Percentiles rank a stretch among this genome's conserved stretches.
phyloP scores from a whole-genome alignment of 176 grass and related monocot genomes.

The Saccharum officinarum region DNA sequence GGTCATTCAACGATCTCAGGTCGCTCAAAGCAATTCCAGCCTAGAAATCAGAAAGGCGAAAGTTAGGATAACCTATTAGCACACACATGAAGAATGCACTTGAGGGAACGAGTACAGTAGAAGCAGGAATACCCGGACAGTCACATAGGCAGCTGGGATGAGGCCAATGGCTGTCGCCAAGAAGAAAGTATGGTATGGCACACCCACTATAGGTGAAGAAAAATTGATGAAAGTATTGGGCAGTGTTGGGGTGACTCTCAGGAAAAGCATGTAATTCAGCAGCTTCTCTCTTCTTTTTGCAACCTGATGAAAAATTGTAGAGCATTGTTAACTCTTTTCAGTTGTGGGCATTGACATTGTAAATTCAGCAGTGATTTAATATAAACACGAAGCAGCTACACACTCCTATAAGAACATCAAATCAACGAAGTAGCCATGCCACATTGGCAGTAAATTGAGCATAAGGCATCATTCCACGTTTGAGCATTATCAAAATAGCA shows the following conservation, averaged over 20 bases:
- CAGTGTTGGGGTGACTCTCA: constrained; percentile 90
- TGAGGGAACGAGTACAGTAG: background rate
- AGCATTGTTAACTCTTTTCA: background rate
- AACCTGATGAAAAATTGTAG: constrained; percentile 52
- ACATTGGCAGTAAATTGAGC: background rate
- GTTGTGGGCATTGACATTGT: background rate
- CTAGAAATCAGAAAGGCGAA: constrained; percentile 30
- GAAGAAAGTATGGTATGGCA: constrained; percentile 92
- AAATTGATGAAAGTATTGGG: constrained; percentile 99
- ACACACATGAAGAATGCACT: background rate
- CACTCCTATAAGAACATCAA: background rate
- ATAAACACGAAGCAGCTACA: background rate
- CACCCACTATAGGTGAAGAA: constrained; percentile 91
- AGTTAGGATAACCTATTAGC: background rate
- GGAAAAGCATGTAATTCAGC: constrained; percentile 97
- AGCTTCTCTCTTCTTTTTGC: constrained; percentile 86
- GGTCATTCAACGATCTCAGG: constrained; percentile 75
- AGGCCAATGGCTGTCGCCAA: constrained; percentile 81
- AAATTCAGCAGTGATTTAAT: background rate
- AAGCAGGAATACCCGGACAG: constrained; percentile 64
- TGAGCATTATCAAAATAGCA: background rate
- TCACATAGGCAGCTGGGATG: constrained; percentile 89
- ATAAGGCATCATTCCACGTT: background rate
- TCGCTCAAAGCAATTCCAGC: constrained; percentile 95
- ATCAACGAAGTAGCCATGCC: background rate